These are phyloP conservation scores for Croton setiger DNA, from an alignment of 441 rosid genomes.

Conservation along the genomic window DNA sequence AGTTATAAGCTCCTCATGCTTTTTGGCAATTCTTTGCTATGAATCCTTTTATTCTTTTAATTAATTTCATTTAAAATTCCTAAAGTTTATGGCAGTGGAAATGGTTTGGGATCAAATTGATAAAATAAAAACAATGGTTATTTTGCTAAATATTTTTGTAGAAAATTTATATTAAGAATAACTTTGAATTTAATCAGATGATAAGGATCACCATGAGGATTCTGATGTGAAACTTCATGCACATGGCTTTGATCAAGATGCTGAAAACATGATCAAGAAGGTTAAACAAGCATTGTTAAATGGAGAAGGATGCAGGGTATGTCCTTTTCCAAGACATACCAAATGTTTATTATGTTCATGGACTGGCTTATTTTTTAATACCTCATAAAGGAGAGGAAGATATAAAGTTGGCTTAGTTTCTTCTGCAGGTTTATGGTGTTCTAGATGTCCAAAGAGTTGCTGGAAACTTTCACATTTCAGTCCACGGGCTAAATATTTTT, in stretches of 20 bases:
- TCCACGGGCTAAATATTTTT: slow-evolving; percentile 87
- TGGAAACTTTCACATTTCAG: slow-evolving; percentile 97
- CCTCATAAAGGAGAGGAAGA: not conserved
- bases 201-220: slow-evolving; percentile 62
- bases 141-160: not conserved
- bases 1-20: too few species aligned
- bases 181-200: slow-evolving; percentile 33
- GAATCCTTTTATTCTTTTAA: too few species aligned
- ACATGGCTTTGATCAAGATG: slow-evolving; percentile 71
- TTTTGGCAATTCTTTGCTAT: too few species aligned
- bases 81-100: not conserved
- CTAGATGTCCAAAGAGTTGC: slow-evolving; percentile 98
- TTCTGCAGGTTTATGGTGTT: slow-evolving; percentile 80
- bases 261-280: slow-evolving; percentile 86
- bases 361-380: slow-evolving; percentile 6
- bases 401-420: slow-evolving; percentile 17
- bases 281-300: slow-evolving; percentile 81
- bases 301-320: slow-evolving; percentile 98
- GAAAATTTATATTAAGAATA: slow-evolving; percentile 16
- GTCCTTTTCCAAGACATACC: slow-evolving; percentile 16
- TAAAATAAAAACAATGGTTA: too few species aligned
- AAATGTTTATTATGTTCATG: not conserved
- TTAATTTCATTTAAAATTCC: not conserved
- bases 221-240: slow-evolving; percentile 38
- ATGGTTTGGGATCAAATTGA: not conserved